Evolutionary conservation across 306 rosid species (phyloP), one percentile per base, ranked within the genome.

Genomic region (Delonix regia): DNA sequence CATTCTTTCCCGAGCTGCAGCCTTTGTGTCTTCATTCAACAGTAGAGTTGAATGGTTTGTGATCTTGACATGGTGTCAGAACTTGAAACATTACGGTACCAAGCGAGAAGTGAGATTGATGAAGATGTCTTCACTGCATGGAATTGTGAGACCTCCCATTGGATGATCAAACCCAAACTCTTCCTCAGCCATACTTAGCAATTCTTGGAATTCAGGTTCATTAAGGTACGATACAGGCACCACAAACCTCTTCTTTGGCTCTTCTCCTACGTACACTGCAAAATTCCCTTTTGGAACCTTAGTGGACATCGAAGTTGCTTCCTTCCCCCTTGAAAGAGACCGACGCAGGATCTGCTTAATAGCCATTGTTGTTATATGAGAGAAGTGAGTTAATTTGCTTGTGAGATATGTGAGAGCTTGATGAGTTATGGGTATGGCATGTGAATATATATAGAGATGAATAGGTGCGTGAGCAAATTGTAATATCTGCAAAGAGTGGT

Each of bases 251-350:
- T 84, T 84, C 65, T 56, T 84, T 66, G 49, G 56, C 18, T 78
- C 49, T 28, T 87, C 89, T 42, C 92, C 92, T 10, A 88, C 90
- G 10, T 87, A 89, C 28, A 89, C 85, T 2, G 87, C 90, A n/a
- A 91, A 47, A 78, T 81, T 51, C 28, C 90, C 91, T 60, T 60
- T 60, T 27, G 66, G 41, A 28, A 60, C 66, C 66, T 60, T 60
- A 14, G 41, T 30, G 6, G 21, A 60, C 66, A 60, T 28, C 0
- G 39, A 27, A 60, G 22, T 5, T 13, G 8, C 36, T 59, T 59
- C 66, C 15, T 60, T 28, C 21, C 66, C 66, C 15, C 41, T 60
- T 5, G 66, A 60, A 28, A 60, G 41, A 28, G 66, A 60, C 66
- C 38, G 30, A 60, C 39, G 41, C 6, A 60, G 66, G 41, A 60